These are phyloP conservation scores for Haematococcus sp. DNA, from an alignment of 139 green algal genomes.

Conservation along the genomic window DNA sequence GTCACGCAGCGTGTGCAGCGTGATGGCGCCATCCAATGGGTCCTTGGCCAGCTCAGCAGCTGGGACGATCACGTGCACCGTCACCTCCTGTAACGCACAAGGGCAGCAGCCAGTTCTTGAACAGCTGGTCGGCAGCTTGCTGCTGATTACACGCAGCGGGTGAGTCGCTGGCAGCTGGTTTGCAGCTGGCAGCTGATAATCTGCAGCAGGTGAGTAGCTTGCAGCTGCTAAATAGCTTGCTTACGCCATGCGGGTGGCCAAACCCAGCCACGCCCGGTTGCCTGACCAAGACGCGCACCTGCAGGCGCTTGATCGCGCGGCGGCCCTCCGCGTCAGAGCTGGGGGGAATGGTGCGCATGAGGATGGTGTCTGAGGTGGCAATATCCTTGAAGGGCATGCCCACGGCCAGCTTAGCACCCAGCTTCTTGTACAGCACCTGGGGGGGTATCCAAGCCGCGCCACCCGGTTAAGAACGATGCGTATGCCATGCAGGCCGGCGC, in stretches of 20 bases:
- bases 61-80: conserved; percentile 80
- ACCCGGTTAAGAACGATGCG: no score
- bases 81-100: conserved; percentile 54
- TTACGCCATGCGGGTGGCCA: background rate
- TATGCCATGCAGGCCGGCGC: no score
- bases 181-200: no score
- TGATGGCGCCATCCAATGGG: conserved; percentile 80
- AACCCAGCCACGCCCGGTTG: no score
- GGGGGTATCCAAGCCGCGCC: background rate
- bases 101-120: no score
- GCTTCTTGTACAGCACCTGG: conserved; percentile 73
- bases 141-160: no score
- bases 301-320: conserved; percentile 76
- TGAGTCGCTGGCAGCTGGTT: no score
- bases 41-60: conserved; percentile 60
- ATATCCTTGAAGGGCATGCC: conserved; percentile 99
- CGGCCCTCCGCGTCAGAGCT: conserved; percentile 54
- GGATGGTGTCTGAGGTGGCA: conserved; percentile 87
- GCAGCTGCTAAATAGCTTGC: no score
- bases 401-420: conserved; percentile 93
- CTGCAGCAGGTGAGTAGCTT: no score
- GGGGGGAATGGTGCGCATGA: conserved; percentile 76
- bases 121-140: no score
- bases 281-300: conserved; percentile 43
- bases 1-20: conserved; percentile 69